Base-by-base conservation (phyloP, 768 basidiomycete genomes). In the Pulveroboletus sp. region DNA sequence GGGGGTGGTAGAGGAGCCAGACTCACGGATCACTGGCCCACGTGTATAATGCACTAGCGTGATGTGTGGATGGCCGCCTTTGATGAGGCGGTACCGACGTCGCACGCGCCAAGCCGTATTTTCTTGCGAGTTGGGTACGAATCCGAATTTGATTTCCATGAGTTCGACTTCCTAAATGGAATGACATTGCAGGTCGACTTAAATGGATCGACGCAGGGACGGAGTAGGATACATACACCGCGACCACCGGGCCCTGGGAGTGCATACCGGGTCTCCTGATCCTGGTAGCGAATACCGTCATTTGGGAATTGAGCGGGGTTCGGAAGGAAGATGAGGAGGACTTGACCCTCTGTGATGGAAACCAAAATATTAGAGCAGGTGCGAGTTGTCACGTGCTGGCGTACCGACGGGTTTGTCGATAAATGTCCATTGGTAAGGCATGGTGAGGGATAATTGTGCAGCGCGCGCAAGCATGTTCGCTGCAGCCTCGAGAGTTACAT, bases 251-350 rank as follows among this genome's bases (percentile, higher is more conserved):
- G 74, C 6, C 85, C 73, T 19, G 47, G 44, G n/a, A 67, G 32
- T 31, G 68, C 66, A 60, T 74, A 81, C 56, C 81, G 79, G 36
- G 77, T 76, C 61, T 92, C 89, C 45, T 80, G 69, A 49, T 90
- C 89, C 56, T 84, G 81, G 63, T 77, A 93, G 35, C 86, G 80
- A 48, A 92, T 74, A 17, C 89, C 89, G 58, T 93, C 89, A 49
- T 73, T 77, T 19, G 87, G 88, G 62, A 87, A 86, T 3, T 78
- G 74, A 22, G 74, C 59, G 49, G 78, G 78, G 13, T 71, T 74
- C 9, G 79, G 78, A 38, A 89, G 69, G 68, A 78, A 89, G 38
- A 91, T 67, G n/a, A 91, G 76, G 30, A 76, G 71, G 26, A 83
- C 68, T 58, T 82, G 76, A 1, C 85, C 86, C 59, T 88, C 88